These are phyloP conservation scores for Trichophyton equinum DNA, from an alignment of 2,329 filamentous ascomycete species.

Conservation along the genomic window DNA sequence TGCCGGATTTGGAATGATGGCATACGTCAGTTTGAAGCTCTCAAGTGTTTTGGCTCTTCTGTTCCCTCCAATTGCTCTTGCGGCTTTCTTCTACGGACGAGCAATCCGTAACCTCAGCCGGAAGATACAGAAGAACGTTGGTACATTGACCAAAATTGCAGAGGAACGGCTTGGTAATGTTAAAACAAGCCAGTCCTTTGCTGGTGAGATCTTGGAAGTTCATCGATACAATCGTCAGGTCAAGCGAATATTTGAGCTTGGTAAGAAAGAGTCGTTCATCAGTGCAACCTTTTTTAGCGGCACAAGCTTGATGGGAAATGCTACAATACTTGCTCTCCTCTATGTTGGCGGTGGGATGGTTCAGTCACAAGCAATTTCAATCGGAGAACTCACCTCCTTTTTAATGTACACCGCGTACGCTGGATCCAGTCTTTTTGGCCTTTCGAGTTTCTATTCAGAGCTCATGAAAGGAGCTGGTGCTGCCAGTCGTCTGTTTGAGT, in stretches of 20 bases:
- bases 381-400: conserved; percentile 90
- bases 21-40: conserved; percentile 84
- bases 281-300: conserved; percentile 79
- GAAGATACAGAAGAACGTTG: conserved; percentile 85
- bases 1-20: conserved; percentile 85
- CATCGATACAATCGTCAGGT: conserved; percentile 84
- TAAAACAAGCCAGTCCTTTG: conserved; percentile 91
- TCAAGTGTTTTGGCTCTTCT: conserved; percentile 76
- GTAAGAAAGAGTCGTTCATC: conserved; percentile 73
- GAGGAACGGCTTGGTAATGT: conserved; percentile 97
- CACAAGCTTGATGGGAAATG: conserved; percentile 65
- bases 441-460: conserved; percentile 94
- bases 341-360: conserved; percentile 88
- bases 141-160: conserved; percentile 87
- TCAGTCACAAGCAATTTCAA: conserved; percentile 67
- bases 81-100: conserved; percentile 83
- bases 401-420: conserved; percentile 94
- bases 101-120: conserved; percentile 80
- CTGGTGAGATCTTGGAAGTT: conserved; percentile 82
- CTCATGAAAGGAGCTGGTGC: conserved; percentile 98
- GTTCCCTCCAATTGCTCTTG: conserved; percentile 80
- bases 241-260: conserved; percentile 79
- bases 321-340: conserved; percentile 84
- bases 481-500: conserved; percentile 87
- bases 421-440: conserved; percentile 76